phyloP scores from a whole-genome alignment of 352 stramenopile genomes.

The Globisporangium cystogenes region DNA sequence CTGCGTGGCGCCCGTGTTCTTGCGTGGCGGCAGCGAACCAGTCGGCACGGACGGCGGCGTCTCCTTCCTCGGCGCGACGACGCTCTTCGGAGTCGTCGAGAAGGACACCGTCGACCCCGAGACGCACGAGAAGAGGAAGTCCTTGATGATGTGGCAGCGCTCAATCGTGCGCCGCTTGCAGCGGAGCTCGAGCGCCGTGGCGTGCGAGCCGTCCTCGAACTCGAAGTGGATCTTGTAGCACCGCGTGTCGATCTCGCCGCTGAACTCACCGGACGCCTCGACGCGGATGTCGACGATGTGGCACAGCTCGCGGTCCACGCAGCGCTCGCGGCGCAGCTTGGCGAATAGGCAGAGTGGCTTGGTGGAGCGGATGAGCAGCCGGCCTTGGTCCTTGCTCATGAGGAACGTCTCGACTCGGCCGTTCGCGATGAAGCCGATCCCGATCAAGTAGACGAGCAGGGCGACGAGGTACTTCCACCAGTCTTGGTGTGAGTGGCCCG shows the following conservation, averaged over 20 bases:
- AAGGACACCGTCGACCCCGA: neutral
- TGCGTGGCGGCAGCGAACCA: constrained; percentile 17
- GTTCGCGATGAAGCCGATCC: constrained; percentile 35
- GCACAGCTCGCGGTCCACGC: constrained; percentile 45
- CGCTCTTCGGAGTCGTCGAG: neutral
- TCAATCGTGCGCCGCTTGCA: constrained; percentile 54
- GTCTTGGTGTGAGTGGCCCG: constrained; percentile 11
- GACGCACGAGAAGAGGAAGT: constrained; percentile 29
- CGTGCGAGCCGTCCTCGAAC: constrained; percentile 52
- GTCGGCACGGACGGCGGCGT: constrained; percentile 14
- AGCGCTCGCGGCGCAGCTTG: constrained; percentile 27
- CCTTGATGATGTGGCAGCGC: constrained; percentile 51
- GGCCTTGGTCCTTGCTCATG: constrained; percentile 39
- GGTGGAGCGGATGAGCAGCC: constrained; percentile 35
- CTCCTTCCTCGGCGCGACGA: constrained; percentile 4
- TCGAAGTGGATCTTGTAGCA: constrained; percentile 72
- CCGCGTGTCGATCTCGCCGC: constrained; percentile 58
- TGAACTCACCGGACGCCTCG: constrained; percentile 57
- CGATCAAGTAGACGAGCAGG: constrained; percentile 38
- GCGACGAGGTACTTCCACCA: constrained; percentile 76
- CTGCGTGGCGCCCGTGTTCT: constrained; percentile 3
- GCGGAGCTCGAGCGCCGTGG: constrained; percentile 44
- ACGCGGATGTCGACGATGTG: constrained; percentile 58
- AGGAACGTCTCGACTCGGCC: constrained; percentile 56
- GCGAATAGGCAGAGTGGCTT: constrained; percentile 41